Percentiles rank a stretch among this genome's conserved stretches.
These are phyloP conservation scores for Anisodus tanguticus DNA, from an alignment of 257 asterid species.

Conservation along the genomic window DNA sequence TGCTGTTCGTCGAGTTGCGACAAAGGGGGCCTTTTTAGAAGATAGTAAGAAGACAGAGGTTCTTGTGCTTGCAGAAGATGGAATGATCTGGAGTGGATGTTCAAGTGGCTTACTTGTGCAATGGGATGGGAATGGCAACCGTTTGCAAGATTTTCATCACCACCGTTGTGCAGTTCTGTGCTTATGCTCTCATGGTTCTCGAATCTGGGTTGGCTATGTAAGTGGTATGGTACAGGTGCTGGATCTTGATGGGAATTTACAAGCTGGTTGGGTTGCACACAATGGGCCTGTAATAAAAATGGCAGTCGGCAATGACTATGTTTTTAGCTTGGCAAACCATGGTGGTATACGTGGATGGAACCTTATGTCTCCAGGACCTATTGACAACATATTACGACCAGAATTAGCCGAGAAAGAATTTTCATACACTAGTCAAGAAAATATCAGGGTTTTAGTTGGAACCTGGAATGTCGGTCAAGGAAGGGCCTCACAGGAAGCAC, in stretches of 20 bases:
- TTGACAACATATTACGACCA: conserved; percentile 65
- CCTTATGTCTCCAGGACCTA: conserved; percentile 84
- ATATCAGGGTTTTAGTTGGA: conserved; percentile 69
- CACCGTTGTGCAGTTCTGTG: conserved; percentile 82
- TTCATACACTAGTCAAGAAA: conserved; percentile 60
- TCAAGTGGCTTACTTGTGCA: conserved; percentile 80
- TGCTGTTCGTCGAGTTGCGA: conserved; percentile 92
- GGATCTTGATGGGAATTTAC: conserved; percentile 79
- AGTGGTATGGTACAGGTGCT: conserved; percentile 80
- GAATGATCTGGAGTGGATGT: conserved; percentile 87
- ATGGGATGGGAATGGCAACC: conserved; percentile 96
- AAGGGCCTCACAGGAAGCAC: conserved; percentile 89
- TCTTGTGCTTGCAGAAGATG: conserved; percentile 75
- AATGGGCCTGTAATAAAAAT: conserved; percentile 80
- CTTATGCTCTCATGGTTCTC: conserved; percentile 70
- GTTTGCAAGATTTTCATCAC: conserved; percentile 70
- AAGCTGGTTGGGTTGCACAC: conserved; percentile 84
- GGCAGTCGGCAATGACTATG: conserved; percentile 66
- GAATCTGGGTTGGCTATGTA: conserved; percentile 85
- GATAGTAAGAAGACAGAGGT: conserved; percentile 83
- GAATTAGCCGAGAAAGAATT: conserved; percentile 62
- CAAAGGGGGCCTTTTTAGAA: conserved; percentile 75
- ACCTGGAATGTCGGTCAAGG: conserved; percentile 99
- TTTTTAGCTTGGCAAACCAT: conserved; percentile 89
- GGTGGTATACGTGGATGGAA: conserved; percentile 98